Conservation (phyloP, 768 basidiomycete genomes). For the Leccinum boreale region DNA sequence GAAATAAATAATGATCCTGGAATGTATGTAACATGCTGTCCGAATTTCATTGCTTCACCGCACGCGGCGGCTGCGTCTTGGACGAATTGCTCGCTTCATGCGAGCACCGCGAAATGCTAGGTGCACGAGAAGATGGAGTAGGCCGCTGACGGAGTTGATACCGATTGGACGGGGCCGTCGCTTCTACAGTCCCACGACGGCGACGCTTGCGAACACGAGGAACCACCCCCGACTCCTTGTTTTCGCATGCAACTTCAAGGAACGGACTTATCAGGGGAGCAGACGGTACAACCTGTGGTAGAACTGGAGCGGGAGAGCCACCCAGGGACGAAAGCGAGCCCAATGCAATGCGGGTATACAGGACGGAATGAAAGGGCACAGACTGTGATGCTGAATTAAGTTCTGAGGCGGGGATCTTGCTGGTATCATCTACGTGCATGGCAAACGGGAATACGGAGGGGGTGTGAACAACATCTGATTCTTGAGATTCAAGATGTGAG, state of each 20-base stretch:
- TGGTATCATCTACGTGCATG: slow-evolving; percentile 31
- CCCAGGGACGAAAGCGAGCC: slow-evolving; percentile 14
- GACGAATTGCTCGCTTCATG: slow-evolving; percentile 11
- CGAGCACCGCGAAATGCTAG: slow-evolving; percentile 17
- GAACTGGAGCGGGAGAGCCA: slow-evolving; percentile 3
- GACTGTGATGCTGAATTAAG: slow-evolving; percentile 33
- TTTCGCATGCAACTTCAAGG: slow-evolving; percentile 7
- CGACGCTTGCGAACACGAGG: slow-evolving; percentile 12
- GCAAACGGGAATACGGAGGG: slow-evolving; percentile 36
- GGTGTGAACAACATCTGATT: slow-evolving; percentile 45
- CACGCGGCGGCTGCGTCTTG: slow-evolving; percentile 14
- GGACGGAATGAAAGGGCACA: slow-evolving; percentile 28
- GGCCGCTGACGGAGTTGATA: slow-evolving; percentile 32
- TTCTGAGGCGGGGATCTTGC: slow-evolving; percentile 36
- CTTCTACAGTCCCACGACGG: neutral
- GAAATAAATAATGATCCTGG: slow-evolving; percentile 32
- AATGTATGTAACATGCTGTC: neutral
- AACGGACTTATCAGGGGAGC: slow-evolving; percentile 3
- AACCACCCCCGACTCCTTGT: slow-evolving; percentile 4
- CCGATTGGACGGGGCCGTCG: slow-evolving; percentile 16
- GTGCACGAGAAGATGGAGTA: slow-evolving; percentile 10
- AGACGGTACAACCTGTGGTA: slow-evolving; percentile 8
- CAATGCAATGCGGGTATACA: slow-evolving; percentile 38
- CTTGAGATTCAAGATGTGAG: slow-evolving; percentile 37
- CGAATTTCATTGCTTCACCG: slow-evolving; percentile 4